phyloP scores from a whole-genome alignment of 129 eudicot species.

The Logfia minima region DNA sequence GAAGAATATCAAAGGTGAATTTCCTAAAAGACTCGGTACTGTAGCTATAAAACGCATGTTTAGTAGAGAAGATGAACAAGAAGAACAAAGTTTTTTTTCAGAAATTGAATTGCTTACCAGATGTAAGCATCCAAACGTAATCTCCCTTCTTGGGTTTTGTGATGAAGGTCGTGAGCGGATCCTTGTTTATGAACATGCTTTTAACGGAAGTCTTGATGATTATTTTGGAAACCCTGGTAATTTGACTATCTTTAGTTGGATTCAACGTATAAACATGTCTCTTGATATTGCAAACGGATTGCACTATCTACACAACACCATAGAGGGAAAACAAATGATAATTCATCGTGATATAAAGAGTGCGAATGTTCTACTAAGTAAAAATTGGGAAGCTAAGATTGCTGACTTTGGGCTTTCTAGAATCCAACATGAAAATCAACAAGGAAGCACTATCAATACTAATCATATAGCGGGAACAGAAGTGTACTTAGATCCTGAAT shows the following conservation, averaged over 20 bases:
- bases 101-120: neutral
- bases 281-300: slow-evolving; percentile 8
- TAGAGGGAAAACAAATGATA: neutral
- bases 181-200: slow-evolving; percentile 4
- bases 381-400: slow-evolving; percentile 8
- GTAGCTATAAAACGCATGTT: neutral
- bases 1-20: neutral
- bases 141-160: slow-evolving; percentile 3
- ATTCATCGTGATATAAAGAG: slow-evolving; percentile 20
- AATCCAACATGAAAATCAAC: neutral
- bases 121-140: neutral
- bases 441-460: neutral
- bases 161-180: neutral
- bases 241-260: neutral
- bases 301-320: neutral
- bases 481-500: slow-evolving; percentile 16
- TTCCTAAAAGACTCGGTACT: neutral
- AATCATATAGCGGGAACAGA: neutral
- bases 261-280: neutral
- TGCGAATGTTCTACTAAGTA: neutral
- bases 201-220: slow-evolving; percentile 13
- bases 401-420: slow-evolving; percentile 19
- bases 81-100: neutral
- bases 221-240: neutral
- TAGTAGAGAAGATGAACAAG: neutral